A percentile compares a stretch with the other conserved stretches of the same genome.
Evolutionary conservation across 345 rosid genomes (phyloP).

Genomic region (Carallia pectinifolia): DNA sequence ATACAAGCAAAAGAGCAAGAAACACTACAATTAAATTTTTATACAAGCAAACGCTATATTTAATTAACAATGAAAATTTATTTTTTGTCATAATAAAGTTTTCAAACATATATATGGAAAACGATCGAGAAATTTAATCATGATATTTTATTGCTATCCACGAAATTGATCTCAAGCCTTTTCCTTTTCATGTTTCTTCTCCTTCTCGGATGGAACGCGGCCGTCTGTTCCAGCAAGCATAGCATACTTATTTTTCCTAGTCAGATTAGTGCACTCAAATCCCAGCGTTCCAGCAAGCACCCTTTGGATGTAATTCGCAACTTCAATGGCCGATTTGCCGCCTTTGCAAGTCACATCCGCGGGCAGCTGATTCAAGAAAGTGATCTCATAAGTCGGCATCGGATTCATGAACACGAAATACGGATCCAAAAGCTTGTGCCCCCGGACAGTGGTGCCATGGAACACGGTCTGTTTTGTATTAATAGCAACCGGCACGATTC

Average conservation of each 20-base stretch:
- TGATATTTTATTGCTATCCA: neutral
- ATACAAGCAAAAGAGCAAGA: no score
- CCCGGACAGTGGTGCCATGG: conserved; percentile 80
- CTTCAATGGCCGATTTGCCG: conserved; percentile 83
- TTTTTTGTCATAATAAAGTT: neutral
- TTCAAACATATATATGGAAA: conserved; percentile 3
- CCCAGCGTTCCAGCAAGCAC: conserved; percentile 84
- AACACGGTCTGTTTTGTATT: conserved; percentile 76
- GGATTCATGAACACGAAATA: conserved; percentile 96
- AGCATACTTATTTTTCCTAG: conserved; percentile 91
- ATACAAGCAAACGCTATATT: no score
- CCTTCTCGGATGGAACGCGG: conserved; percentile 48
- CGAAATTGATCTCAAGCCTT: neutral
- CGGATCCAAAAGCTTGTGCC: conserved; percentile 82
- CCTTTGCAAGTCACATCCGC: conserved; percentile 72
- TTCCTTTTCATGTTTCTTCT: conserved; percentile 7
- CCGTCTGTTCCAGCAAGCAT: conserved; percentile 92
- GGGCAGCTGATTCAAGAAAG: conserved; percentile 84
- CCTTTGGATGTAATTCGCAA: conserved; percentile 87
- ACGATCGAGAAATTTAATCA: neutral
- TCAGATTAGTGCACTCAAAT: conserved; percentile 85
- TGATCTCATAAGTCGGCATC: conserved; percentile 79
- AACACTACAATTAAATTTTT: no score
- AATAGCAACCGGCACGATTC: conserved; percentile 90
- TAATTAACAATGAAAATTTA: no score